A percentile compares a stretch with the other conserved stretches of the same genome.
Conservation (phyloP, 1,284 basidiomycete species). For the Cryptococcus floricola region DNA sequence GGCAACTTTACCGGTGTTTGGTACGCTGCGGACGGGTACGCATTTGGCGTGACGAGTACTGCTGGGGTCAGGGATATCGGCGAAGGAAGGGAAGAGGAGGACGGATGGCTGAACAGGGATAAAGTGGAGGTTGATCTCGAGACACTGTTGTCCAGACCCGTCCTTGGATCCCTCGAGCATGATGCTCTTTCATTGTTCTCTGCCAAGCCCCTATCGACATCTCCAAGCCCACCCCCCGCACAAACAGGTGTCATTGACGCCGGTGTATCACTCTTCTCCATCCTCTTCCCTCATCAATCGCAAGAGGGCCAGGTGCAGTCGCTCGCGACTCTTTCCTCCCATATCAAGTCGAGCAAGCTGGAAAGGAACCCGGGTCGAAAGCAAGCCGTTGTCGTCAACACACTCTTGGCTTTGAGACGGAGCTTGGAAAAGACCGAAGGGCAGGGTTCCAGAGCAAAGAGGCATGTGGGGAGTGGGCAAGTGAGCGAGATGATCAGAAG, state of each 20-base stretch:
- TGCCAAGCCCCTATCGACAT: slow-evolving; percentile 12
- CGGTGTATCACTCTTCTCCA: slow-evolving; percentile 78
- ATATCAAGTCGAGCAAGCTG: slow-evolving; percentile 68
- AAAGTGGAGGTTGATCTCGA: slow-evolving; percentile 72
- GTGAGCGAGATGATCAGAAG: slow-evolving; percentile 66
- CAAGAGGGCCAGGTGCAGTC: slow-evolving; percentile 63
- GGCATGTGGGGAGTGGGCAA: slow-evolving; percentile 65
- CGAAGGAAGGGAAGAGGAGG: slow-evolving; percentile 46
- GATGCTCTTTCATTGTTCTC: slow-evolving; percentile 72
- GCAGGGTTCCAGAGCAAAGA: slow-evolving; percentile 57
- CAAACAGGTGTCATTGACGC: slow-evolving; percentile 83
- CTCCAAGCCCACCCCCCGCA: slow-evolving; percentile 61
- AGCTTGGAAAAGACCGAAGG: slow-evolving; percentile 62
- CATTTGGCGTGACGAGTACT: slow-evolving; percentile 81
- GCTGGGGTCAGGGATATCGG: slow-evolving; percentile 44
- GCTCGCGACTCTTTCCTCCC: slow-evolving; percentile 60
- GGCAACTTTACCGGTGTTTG: slow-evolving; percentile 83
- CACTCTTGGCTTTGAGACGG: slow-evolving; percentile 72
- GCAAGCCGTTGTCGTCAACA: slow-evolving; percentile 80
- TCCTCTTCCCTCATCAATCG: slow-evolving; percentile 75
- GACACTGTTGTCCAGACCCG: slow-evolving; percentile 68
- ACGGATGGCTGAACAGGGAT: slow-evolving; percentile 70
- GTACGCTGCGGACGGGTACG: slow-evolving; percentile 83
- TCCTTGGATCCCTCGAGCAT: slow-evolving; percentile 80
- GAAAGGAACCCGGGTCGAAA: slow-evolving; percentile 87